Base-by-base conservation (phyloP, 345 rosid species). In the sweet orange (Citrus sinensis) region DNA sequence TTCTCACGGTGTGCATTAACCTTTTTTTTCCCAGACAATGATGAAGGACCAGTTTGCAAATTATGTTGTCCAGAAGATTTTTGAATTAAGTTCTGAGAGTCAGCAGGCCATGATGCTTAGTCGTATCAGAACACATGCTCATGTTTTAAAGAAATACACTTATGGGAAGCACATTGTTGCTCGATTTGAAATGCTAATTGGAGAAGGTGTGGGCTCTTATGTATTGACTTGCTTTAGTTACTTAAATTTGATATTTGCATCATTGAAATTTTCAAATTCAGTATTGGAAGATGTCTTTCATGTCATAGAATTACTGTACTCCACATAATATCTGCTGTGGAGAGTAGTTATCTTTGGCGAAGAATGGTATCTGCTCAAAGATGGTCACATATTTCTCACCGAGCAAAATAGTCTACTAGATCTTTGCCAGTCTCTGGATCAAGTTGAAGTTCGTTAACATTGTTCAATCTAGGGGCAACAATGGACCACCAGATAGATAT, bases 1-100 rank as follows among this genome's bases (percentile, higher is more conserved):
- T 55, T 24, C 30, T 49, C 75, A 78, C 49, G 25, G 16, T 24
- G 7, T 32, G 20, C 42, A 4, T 65, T 65, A 20, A 66, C 9
- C 13, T 74, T 67, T 54, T 67, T n/a, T 40, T 29, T 74, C 25
- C 75, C 84, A 90, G 95, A 78, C 73, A 74, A 84, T 88, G 93
- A 90, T 91, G 93, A 91, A 91, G 80, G 95, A 91, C 71, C 95
- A 91, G 80, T 91, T 82, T 74, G 93, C 91, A 49, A 91, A 91
- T 80, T 89, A 91, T 83, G 95, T 91, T 65, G 88, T 91, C 74
- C 93, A 90, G 76, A 91, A 91, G 87, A 86, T 90, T 79, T 86
- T 89, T 35, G 92, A 90, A 76, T 83, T 79, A 19, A 82, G 90
- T 80, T 86, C 86, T 6, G 93, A 78, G 32, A 81, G 74, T 22